Evolutionary conservation across 345 rosid species (phyloP).

Genomic region (Heritiera fomes): DNA sequence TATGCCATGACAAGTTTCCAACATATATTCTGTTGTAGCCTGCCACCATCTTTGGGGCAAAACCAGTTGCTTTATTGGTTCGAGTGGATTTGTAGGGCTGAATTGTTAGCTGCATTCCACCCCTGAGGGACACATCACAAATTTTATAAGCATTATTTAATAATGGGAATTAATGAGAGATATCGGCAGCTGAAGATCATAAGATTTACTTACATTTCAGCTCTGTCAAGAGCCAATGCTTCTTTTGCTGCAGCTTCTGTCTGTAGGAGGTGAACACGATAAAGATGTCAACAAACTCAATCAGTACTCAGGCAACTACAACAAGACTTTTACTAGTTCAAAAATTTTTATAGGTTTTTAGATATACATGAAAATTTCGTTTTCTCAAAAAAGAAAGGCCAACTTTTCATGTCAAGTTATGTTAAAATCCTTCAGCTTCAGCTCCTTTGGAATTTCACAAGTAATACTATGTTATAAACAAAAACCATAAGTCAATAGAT

Average conservation of each 20-base stretch:
- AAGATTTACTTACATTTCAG: conserved; percentile 13
- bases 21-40: conserved; percentile 87
- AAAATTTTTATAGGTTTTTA: background rate
- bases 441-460: conserved; percentile 52
- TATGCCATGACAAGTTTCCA: conserved; percentile 89
- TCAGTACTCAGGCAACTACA: background rate
- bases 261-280: background rate
- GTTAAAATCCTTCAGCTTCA: conserved; percentile 60
- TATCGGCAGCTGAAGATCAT: background rate
- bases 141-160: conserved; percentile 16
- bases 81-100: conserved; percentile 65
- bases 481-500: background rate
- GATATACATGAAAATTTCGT: background rate
- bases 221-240: conserved; percentile 25
- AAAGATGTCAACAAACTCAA: conserved; percentile 12
- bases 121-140: conserved; percentile 49
- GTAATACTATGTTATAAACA: background rate
- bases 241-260: conserved; percentile 19
- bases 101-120: conserved; percentile 78
- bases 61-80: conserved; percentile 42
- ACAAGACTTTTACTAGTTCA: background rate
- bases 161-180: conserved; percentile 13
- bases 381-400: background rate
- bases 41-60: conserved; percentile 61
- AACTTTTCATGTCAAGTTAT: background rate